Percentiles rank a stretch among this genome's conserved stretches.
phyloP scores from a whole-genome alignment of 2,329 filamentous ascomycete genomes.

The Gaeumannomyces sp. region DNA sequence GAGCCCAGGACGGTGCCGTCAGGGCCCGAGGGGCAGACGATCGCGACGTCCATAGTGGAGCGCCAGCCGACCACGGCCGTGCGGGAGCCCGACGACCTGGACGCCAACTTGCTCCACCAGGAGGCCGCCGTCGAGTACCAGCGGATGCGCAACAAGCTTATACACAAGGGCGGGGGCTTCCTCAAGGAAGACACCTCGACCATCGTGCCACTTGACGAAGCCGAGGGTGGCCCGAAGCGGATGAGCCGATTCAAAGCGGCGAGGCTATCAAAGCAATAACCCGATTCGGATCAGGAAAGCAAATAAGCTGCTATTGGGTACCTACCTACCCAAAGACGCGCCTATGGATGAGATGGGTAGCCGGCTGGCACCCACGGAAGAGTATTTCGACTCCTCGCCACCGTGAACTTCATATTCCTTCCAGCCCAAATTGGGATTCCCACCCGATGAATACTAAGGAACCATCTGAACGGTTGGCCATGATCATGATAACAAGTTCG shows the following conservation, averaged over 20 bases:
- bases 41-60: conserved; percentile 57
- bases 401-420: neutral
- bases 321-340: neutral
- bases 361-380: neutral
- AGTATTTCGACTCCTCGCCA: neutral
- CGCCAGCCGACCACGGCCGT: conserved; percentile 32
- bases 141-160: conserved; percentile 72
- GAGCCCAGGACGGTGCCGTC: conserved; percentile 24
- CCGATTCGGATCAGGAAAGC: neutral
- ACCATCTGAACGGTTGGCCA: neutral
- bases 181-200: conserved; percentile 62
- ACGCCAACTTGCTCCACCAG: conserved; percentile 65
- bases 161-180: conserved; percentile 79
- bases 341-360: neutral
- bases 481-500: neutral
- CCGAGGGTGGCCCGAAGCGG: conserved; percentile 54
- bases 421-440: neutral
- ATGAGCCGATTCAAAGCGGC: conserved; percentile 72
- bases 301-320: neutral
- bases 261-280: conserved; percentile 43
- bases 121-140: conserved; percentile 82
- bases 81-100: conserved; percentile 56
- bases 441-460: neutral
- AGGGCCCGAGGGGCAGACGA: conserved; percentile 45
- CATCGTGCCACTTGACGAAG: conserved; percentile 61